phyloP scores from a whole-genome alignment of 352 stramenopile species.

The Phytopythium ostracodes region DNA sequence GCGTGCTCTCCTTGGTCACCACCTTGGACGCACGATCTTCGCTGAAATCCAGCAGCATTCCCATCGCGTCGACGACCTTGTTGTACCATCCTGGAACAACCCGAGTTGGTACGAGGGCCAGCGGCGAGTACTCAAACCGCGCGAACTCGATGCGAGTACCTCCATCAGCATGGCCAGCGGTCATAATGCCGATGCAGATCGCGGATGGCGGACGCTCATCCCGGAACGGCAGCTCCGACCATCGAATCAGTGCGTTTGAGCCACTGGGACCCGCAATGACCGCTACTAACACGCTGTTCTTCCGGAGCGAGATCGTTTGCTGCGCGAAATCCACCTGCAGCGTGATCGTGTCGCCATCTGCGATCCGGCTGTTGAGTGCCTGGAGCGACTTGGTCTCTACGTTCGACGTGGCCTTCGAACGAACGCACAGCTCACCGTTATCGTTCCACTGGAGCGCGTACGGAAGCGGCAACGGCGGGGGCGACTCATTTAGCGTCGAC shows the following conservation, averaged over 20 bases:
- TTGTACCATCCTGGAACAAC: conserved; percentile 53
- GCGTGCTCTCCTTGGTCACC: conserved; percentile 45
- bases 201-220: not conserved
- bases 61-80: conserved; percentile 52
- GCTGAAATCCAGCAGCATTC: conserved; percentile 53
- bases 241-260: conserved; percentile 20
- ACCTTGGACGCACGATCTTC: conserved; percentile 28
- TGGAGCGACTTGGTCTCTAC: not conserved
- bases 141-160: conserved; percentile 17
- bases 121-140: conserved; percentile 24
- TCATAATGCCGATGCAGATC: not conserved
- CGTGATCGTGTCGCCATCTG: conserved; percentile 33
- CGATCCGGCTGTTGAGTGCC: conserved; percentile 18
- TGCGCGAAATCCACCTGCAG: conserved; percentile 37
- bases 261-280: conserved; percentile 14
- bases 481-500: not conserved
- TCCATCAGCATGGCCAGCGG: conserved; percentile 1
- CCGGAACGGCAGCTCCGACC: conserved; percentile 11
- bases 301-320: conserved; percentile 27
- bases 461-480: not conserved
- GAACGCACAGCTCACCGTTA: conserved; percentile 13
- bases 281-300: conserved; percentile 30
- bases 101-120: conserved; percentile 24
- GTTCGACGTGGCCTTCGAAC: not conserved
- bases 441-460: conserved; percentile 23